Evolutionary conservation across 345 rosid genomes (phyloP).

Genomic region (Sisymbrium altissimum): DNA sequence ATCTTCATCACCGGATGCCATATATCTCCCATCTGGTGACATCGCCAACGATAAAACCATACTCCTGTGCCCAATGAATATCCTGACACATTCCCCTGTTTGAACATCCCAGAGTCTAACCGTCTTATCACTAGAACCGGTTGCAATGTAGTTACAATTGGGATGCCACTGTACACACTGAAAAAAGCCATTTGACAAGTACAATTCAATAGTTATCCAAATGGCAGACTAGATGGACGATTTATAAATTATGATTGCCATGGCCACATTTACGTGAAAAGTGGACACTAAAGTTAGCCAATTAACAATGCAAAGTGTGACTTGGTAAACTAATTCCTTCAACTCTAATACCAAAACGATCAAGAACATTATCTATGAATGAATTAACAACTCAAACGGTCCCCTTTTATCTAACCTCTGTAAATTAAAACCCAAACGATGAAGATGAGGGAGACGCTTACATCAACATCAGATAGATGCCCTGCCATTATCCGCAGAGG

Average conservation of each 20-base stretch:
- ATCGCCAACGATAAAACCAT: slow-evolving; percentile 75
- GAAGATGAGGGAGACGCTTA: slow-evolving; percentile 39
- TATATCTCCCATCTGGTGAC: slow-evolving; percentile 94
- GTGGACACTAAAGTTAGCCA: too few relatives aligned
- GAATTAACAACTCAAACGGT: neutral
- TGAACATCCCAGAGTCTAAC: slow-evolving; percentile 93
- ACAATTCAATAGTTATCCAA: slow-evolving; percentile 6
- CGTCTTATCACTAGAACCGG: slow-evolving; percentile 92
- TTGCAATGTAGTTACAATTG: slow-evolving; percentile 93
- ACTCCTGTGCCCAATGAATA: slow-evolving; percentile 66
- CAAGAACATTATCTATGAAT: neutral
- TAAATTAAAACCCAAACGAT: neutral
- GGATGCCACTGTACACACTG: slow-evolving; percentile 99
- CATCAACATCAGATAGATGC: slow-evolving; percentile 97
- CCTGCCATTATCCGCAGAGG: slow-evolving; percentile 97
- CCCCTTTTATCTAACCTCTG: neutral
- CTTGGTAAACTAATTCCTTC: too few relatives aligned
- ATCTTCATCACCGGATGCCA: slow-evolving; percentile 99
- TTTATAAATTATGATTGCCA: too few relatives aligned
- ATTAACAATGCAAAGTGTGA: too few relatives aligned
- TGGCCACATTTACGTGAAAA: too few relatives aligned
- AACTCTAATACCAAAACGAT: neutral
- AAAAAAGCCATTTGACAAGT: slow-evolving; percentile 20
- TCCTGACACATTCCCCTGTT: slow-evolving; percentile 87
- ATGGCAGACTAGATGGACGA: too few relatives aligned